Evolutionary conservation across 2,329 filamentous ascomycete species (phyloP).

Genomic region (Beauveria sp.): DNA sequence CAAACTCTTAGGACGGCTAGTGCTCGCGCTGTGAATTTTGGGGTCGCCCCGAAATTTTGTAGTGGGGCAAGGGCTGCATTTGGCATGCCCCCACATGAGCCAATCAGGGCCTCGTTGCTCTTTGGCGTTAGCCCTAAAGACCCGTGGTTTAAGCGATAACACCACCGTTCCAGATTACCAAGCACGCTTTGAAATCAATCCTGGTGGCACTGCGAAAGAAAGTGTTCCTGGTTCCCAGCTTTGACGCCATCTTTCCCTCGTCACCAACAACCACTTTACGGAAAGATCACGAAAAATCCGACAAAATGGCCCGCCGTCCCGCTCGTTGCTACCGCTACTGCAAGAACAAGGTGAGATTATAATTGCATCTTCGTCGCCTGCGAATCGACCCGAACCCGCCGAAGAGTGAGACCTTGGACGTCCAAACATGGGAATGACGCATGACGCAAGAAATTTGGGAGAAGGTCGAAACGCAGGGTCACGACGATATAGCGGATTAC

Average conservation of each 20-base stretch:
- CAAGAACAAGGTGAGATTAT: constrained; percentile 94
- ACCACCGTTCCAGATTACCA: constrained; percentile 22
- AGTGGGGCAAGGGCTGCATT: constrained; percentile 12
- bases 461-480: neutral
- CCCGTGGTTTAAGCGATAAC: constrained; percentile 30
- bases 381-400: constrained; percentile 9
- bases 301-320: constrained; percentile 98
- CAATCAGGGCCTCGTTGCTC: constrained; percentile 20
- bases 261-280: constrained; percentile 27
- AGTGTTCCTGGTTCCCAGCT: constrained; percentile 13
- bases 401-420: neutral
- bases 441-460: neutral
- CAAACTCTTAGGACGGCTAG: constrained; percentile 16
- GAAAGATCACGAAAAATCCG: constrained; percentile 43
- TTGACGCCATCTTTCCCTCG: constrained; percentile 23
- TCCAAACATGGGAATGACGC: neutral
- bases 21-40: constrained; percentile 18
- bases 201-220: constrained; percentile 16
- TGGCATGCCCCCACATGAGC: constrained; percentile 15
- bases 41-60: constrained; percentile 9
- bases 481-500: neutral
- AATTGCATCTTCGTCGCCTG: constrained; percentile 12
- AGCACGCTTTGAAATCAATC: constrained; percentile 48
- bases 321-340: constrained; percentile 99
- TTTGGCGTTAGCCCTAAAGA: constrained; percentile 29